A percentile compares a stretch with the other conserved stretches of the same genome.
Conservation (phyloP, 78 protist species). For the Thecamonas trahens region DNA sequence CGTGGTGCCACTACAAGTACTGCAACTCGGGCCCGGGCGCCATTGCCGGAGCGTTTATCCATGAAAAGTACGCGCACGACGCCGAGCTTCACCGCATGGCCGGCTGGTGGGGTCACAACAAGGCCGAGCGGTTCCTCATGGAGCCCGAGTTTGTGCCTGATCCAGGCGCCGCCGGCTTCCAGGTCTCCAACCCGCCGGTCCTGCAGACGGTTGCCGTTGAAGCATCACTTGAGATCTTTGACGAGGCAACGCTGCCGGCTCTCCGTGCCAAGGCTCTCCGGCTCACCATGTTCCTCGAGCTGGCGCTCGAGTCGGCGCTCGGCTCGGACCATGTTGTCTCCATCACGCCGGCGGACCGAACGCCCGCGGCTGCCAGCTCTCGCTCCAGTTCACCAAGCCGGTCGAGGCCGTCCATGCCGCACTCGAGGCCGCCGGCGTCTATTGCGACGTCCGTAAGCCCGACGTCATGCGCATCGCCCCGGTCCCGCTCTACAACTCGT, state of each 20-base stretch:
- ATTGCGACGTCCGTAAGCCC: constrained; percentile 67
- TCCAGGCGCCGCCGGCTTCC: constrained; percentile 63
- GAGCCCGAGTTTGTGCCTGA: constrained; percentile 35
- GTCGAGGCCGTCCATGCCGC: constrained; percentile 7
- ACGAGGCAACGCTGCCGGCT: constrained; percentile 32
- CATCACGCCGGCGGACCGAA: neutral
- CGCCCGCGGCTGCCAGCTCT: constrained; percentile 71
- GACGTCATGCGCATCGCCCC: constrained; percentile 79
- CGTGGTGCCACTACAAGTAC: constrained; percentile 91
- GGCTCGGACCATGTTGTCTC: neutral
- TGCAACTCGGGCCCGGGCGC: constrained; percentile 86
- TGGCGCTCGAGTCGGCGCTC: constrained; percentile 18
- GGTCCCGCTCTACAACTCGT: constrained; percentile 77
- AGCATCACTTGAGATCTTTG: constrained; percentile 57
- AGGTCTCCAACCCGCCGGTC: constrained; percentile 73
- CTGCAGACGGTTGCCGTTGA: constrained; percentile 35
- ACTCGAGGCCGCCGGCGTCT: constrained; percentile 38
- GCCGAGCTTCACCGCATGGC: constrained; percentile 18
- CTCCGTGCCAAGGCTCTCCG: constrained; percentile 41
- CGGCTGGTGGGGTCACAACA: constrained; percentile 87
- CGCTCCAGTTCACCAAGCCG: constrained; percentile 19
- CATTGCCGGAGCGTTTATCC: constrained; percentile 79
- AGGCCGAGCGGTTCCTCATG: constrained; percentile 67
- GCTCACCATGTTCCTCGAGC: constrained; percentile 72
- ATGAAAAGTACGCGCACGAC: constrained; percentile 28